phyloP scores from a whole-genome alignment of 2,329 filamentous ascomycete species.

The Fusarium oligoseptatum region DNA sequence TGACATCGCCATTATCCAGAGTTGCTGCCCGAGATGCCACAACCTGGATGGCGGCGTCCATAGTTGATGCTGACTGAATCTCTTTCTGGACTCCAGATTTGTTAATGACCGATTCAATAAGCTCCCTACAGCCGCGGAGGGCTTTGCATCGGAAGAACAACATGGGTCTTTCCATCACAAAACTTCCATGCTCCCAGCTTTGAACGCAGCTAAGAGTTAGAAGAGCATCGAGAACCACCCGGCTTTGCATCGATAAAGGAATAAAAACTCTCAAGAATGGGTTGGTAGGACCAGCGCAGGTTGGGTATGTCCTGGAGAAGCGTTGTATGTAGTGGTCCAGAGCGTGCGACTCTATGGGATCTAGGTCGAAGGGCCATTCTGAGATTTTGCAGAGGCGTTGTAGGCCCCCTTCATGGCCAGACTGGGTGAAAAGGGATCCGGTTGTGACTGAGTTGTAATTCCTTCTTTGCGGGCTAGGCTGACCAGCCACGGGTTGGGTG shows the following conservation, averaged over 20 bases:
- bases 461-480: neutral
- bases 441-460: neutral
- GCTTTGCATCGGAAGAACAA: slow-evolving; percentile 27
- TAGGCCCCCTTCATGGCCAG: no score
- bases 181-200: slow-evolving; percentile 34
- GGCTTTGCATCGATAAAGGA: slow-evolving; percentile 32
- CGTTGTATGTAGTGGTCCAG: slow-evolving; percentile 36
- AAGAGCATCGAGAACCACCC: slow-evolving; percentile 28
- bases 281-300: slow-evolving; percentile 28
- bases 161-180: slow-evolving; percentile 21
- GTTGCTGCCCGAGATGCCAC: neutral
- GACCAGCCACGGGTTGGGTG: neutral
- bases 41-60: neutral
- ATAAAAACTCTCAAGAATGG: slow-evolving; percentile 35
- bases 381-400: slow-evolving; percentile 1
- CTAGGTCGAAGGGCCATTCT: slow-evolving; percentile 29
- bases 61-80: neutral
- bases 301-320: slow-evolving; percentile 35
- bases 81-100: neutral
- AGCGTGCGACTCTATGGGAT: slow-evolving; percentile 18
- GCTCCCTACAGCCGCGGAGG: slow-evolving; percentile 18
- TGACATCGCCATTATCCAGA: neutral
- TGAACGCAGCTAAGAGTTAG: slow-evolving; percentile 30
- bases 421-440: neutral
- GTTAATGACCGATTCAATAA: neutral